Evolutionary conservation across 805 yeast genomes (phyloP), one percentile per base, ranked within the genome.

Genomic region (Pichia phayaonensis): DNA sequence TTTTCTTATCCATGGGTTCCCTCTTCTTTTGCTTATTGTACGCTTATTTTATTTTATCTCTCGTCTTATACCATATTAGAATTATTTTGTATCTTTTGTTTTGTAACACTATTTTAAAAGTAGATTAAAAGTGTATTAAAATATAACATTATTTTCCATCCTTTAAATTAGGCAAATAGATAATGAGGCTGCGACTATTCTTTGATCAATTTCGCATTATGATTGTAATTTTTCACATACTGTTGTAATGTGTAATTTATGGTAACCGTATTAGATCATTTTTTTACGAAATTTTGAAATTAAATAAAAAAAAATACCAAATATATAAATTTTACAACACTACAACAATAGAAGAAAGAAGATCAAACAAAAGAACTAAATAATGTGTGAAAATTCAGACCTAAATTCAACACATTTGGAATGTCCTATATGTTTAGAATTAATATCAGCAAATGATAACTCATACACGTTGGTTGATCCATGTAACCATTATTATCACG

Each of bases 401-500:
- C 12, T 15, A 2, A 8, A 31, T 31, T 31, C n/a, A 36, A 36
- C 21, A 3, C 8, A n/a, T 18, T n/a, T 18, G 22, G 50, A 59
- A 11, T 67, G 71, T 53, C 60, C 70, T 2, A 63, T 67, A 20
- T 67, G 71, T 45, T 48, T 67, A 21, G 71, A 67, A 40, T 29
- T 44, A 3, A 49, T 67, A 15, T 63, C 67, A 1, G 47, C 51
- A 21, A 24, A 46, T 0, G 54, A 48, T 2, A 63, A 59, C 40
- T 50, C 51, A 12, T 54, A 61, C 15, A 67, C 68, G 1, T 52
- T 59, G 21, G 59, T 67, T 1, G 53, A 52, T n/a, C 72, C 72
- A 0, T 68, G 72, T 43, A 47, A 54, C 26, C 72, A 68, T 51
- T 53, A 52, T 29, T 68, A 68, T 43, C 72, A 68, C 47, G 65